phyloP scores from a whole-genome alignment of 2,329 filamentous ascomycete genomes.

The Alternaria tenuissima region DNA sequence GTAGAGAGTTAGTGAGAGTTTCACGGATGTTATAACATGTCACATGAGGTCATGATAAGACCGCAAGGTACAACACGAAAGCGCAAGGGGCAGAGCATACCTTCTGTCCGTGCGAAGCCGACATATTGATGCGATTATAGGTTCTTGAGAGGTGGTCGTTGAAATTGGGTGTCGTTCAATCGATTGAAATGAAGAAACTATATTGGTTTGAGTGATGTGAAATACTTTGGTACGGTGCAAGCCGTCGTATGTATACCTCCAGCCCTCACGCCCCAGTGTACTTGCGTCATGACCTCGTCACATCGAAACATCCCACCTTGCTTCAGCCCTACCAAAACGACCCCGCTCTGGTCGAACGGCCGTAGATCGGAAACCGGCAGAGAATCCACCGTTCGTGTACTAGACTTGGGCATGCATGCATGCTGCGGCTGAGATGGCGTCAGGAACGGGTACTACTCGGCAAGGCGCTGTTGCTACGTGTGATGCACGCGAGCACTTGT shows the following conservation, averaged over 20 bases:
- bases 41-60: background rate
- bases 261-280: constrained; percentile 16
- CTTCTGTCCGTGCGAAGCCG: constrained; percentile 29
- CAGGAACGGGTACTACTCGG: constrained; percentile 1
- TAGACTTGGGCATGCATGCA: constrained; percentile 6
- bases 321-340: constrained; percentile 6
- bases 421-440: constrained; percentile 8
- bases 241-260: constrained; percentile 5
- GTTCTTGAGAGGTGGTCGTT: background rate
- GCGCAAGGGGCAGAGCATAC: constrained; percentile 12
- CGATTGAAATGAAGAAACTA: background rate
- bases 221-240: background rate
- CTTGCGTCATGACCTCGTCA: constrained; percentile 31
- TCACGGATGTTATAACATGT: background rate
- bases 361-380: constrained; percentile 1
- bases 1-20: constrained; percentile 11
- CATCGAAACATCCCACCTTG: constrained; percentile 14
- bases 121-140: constrained; percentile 13
- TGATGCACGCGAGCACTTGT: background rate
- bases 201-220: background rate
- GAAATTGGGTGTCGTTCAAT: background rate
- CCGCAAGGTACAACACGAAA: background rate
- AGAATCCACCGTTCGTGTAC: background rate
- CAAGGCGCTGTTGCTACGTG: background rate
- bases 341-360: constrained; percentile 2